A percentile compares a stretch with the other conserved stretches of the same genome.
Evolutionary conservation across 306 rosid species (phyloP).

Genomic region (Arachis hypogaea): DNA sequence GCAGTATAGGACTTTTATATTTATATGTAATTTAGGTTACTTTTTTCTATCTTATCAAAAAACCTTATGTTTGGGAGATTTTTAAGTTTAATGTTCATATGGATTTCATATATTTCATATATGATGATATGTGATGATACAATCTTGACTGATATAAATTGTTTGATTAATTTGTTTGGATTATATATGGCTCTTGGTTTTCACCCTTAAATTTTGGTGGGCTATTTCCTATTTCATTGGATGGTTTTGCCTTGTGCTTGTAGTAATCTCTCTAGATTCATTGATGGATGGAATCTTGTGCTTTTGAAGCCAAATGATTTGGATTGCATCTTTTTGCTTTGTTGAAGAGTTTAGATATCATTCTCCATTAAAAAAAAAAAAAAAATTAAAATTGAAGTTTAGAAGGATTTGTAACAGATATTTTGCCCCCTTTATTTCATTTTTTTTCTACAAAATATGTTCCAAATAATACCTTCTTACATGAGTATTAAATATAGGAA

Average conservation of each 20-base stretch:
- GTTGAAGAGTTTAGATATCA: background rate
- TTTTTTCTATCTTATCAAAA: slow-evolving; percentile 40
- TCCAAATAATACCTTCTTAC: no score
- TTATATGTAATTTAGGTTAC: slow-evolving; percentile 48
- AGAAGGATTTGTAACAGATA: no score
- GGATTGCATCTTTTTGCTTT: background rate
- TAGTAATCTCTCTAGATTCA: background rate
- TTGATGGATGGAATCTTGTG: no score
- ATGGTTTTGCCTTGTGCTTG: background rate
- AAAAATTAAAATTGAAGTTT: no score
- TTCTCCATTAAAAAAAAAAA: no score
- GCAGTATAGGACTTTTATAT: slow-evolving; percentile 37
- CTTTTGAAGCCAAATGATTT: background rate
- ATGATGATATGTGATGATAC: slow-evolving; percentile 44
- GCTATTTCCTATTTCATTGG: background rate
- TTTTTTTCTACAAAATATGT: no score
- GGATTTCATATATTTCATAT: slow-evolving; percentile 43
- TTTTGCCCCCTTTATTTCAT: no score
- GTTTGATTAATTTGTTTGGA: slow-evolving; percentile 43
- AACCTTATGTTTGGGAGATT: slow-evolving; percentile 34
- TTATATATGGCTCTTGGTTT: slow-evolving; percentile 12
- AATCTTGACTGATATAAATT: slow-evolving; percentile 48
- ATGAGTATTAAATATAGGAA: no score
- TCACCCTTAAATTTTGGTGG: slow-evolving; percentile 25
- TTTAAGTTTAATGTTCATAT: slow-evolving; percentile 57